A percentile compares a stretch with the other conserved stretches of the same genome.
These are phyloP conservation scores for Chrysopogon serrulatus DNA, from an alignment of 176 grass and related monocot genomes.

Conservation along the genomic window DNA sequence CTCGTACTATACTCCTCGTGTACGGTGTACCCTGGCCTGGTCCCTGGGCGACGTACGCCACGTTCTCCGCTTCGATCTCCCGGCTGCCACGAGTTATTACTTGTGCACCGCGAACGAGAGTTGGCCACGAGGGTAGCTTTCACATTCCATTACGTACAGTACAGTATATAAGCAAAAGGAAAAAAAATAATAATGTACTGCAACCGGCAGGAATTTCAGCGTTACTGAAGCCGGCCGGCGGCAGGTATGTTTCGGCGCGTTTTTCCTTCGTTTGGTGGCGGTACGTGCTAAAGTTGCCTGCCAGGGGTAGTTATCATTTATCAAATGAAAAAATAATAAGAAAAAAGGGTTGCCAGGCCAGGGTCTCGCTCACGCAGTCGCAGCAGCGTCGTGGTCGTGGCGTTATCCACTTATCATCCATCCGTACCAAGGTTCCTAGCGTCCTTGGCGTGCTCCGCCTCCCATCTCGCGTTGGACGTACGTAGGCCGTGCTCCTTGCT, in stretches of 20 bases:
- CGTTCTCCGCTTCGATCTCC: not conserved
- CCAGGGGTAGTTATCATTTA: too few relatives aligned
- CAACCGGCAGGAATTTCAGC: slow-evolving; percentile 5
- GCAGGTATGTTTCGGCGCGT: not conserved
- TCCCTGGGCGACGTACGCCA: not conserved
- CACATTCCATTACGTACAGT: not conserved
- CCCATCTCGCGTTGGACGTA: not conserved
- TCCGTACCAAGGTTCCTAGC: not conserved
- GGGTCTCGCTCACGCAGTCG: too few relatives aligned
- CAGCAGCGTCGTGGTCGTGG: too few relatives aligned
- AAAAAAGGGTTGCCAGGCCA: too few relatives aligned
- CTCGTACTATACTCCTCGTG: not conserved
- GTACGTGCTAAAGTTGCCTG: too few relatives aligned
- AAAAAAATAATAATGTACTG: not conserved
- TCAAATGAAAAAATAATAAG: too few relatives aligned
- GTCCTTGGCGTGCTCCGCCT: not conserved
- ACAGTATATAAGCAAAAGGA: too few relatives aligned
- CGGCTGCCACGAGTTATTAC: too few relatives aligned
- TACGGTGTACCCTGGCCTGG: not conserved
- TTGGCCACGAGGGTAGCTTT: not conserved
- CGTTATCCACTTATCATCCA: too few relatives aligned
- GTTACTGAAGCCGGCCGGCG: not conserved
- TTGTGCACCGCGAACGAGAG: not conserved
- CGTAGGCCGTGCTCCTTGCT: not conserved
- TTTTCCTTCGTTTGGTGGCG: slow-evolving; percentile 4